Evolutionary conservation across 192 early-diverging fungal species (phyloP), one percentile per base, ranked within the genome.

Genomic region (Entomortierella beljakovae): DNA sequence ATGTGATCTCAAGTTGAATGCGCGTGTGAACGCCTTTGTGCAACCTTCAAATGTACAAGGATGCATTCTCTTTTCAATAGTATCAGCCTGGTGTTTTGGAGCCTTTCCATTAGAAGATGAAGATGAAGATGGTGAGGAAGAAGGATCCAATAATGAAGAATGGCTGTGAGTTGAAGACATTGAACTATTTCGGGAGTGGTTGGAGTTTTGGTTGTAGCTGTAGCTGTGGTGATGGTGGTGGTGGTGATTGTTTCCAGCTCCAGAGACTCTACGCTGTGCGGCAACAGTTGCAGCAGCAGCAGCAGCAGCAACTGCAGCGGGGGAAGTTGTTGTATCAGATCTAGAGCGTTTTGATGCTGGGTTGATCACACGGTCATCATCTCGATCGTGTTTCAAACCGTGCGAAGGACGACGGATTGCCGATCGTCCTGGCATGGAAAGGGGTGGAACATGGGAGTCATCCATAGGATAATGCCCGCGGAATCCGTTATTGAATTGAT

Each of bases 1-100:
- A 69, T 98, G 95, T 29, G 88, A 90, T 56, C 92, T 90, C 40
- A 98, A 82, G 83, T 97, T 98, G 72, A 95, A 98, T 32, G 87
- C 86, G 31, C 96, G 86, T 10, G 92, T 92, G 79, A 98, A 98
- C 2, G 85, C 83, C 76, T 94, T 95, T 67, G 84, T 75, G 81
- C 96, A 98, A 16, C 87, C 87, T 20, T 77, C 67, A 46, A 76
- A 61, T 2, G 72, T 76, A 43, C 72, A 76, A 62, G 72, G 72
- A 22, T 76, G 72, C 72, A 76, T 76, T 18, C 72, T 64, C 52
- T 76, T 76, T 53, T 76, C 72, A 25, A 76, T 68, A 28, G 72
- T 76, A 31, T 76, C 72, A 0, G 26, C 51, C 33, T 55, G 59
- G 11, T 57, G 50, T 20, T 64, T 57, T 2, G 64, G 22, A 6